Evolutionary conservation across 331 rosid genomes (phyloP).

Genomic region (Acacia pycnantha): DNA sequence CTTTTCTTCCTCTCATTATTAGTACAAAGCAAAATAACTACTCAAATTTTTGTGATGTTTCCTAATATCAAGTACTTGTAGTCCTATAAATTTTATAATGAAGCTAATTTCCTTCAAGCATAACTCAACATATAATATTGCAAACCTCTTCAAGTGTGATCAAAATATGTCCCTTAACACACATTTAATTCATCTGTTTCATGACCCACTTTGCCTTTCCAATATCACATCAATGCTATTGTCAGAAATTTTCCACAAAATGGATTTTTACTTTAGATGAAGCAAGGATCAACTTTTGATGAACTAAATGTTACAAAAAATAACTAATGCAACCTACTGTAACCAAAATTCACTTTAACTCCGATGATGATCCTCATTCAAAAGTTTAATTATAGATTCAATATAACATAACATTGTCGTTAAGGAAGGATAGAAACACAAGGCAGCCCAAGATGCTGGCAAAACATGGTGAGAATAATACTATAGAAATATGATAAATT

Average conservation of each 20-base stretch:
- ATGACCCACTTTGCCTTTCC: neutral
- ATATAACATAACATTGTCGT: conserved; percentile 8
- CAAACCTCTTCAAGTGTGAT: neutral
- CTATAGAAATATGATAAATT: conserved; percentile 4
- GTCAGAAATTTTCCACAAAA: neutral
- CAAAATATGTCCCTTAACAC: neutral
- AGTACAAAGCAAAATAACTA: neutral
- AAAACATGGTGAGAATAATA: conserved; percentile 13
- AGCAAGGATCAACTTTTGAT: neutral
- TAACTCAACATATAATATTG: neutral
- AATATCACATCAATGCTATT: neutral
- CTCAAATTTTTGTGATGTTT: neutral
- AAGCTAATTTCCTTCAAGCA: neutral
- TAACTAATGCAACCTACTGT: neutral
- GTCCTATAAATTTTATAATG: neutral
- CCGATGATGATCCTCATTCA: neutral
- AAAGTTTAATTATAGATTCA: neutral
- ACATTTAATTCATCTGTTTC: neutral
- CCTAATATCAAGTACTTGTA: neutral
- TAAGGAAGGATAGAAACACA: neutral
- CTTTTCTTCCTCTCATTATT: neutral
- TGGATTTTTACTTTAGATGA: neutral
- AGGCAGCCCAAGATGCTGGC: conserved; percentile 6
- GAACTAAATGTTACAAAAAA: neutral
- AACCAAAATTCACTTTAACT: neutral